phyloP scores from a whole-genome alignment of 2,329 filamentous ascomycete species.

The Ceratocystis huliohia region DNA sequence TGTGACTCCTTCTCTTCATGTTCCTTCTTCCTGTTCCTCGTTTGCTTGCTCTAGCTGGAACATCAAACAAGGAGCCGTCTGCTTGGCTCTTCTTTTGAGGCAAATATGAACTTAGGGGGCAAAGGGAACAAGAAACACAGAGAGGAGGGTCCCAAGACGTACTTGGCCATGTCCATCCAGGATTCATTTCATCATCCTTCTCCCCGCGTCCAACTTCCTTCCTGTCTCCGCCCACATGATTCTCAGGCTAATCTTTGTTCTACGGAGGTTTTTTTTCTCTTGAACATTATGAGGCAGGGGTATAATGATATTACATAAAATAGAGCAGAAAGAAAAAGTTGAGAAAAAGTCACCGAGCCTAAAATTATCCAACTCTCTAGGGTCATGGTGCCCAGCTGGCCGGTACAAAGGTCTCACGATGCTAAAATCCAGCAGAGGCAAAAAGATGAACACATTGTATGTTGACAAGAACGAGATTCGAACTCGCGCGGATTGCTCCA shows the following conservation, averaged over 20 bases:
- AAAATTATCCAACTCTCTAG: neutral
- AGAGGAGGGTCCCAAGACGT: neutral
- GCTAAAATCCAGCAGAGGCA: neutral
- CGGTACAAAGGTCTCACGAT: too few relatives aligned
- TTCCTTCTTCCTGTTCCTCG: neutral
- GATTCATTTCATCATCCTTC: neutral
- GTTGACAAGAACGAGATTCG: conserved; percentile 27
- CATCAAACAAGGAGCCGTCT: neutral
- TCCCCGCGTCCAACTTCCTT: neutral
- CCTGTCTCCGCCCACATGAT: neutral
- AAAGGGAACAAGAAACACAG: neutral
- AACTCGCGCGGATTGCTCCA: conserved; percentile 22
- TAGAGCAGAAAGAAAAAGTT: neutral
- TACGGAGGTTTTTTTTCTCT: neutral
- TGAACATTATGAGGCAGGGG: neutral
- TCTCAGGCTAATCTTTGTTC: neutral
- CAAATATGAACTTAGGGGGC: neutral
- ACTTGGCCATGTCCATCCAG: neutral
- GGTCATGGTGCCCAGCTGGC: too few relatives aligned
- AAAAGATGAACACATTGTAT: conserved; percentile 15
- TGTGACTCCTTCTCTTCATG: neutral
- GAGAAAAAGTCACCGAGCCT: too few relatives aligned
- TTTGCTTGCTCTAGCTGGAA: neutral
- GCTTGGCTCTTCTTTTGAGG: neutral
- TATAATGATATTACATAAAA: neutral